Base-by-base conservation (phyloP, 805 yeast species). In the Barnettozyma sp. region DNA sequence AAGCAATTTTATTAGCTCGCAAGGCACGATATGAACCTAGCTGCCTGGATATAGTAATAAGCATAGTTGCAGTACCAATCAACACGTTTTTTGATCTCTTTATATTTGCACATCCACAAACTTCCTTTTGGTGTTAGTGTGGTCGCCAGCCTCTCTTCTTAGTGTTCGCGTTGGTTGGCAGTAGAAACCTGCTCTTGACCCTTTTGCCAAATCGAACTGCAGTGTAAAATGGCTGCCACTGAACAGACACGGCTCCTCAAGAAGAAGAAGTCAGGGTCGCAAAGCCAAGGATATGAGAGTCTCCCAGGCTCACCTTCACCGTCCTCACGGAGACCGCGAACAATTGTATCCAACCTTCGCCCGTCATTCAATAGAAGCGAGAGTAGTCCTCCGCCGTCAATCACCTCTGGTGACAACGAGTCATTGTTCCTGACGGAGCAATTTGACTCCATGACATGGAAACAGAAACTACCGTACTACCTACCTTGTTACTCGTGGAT, bases 401-500 rank as follows among this genome's bases (percentile, higher is more conserved):
- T 42, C 8, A 38, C 14, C 19, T 42, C 42, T 8, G 48, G 26
- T 2, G 41, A 31, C 24, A 38, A 23, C 20, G 44, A n/a, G 15
- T 33, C 14, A 11, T 14, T 39, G 5, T 9, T 16, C 7, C 27
- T 35, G 5, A 13, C 26, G 2, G 40, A 38, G 7, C 24, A 31
- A 2, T 36, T 19, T n/a, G 34, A 38, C 17, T 16, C 19, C 5
- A 26, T 47, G 11, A 29, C 44, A 1, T 44, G 47, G 41, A 23
- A 34, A 1, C 47, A 60, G 30, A 57, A 57, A 26, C 22, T 78
- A 9, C 77, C 79, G 0, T 80, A 81, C 52, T 81, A 81, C 47
- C 54, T 82, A 2, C 90, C 90, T 0, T 73, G 77, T 38, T 65
- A 70, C 30, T 66, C 78, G 1, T 82, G 92, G 92, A 42, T 78